Evolutionary conservation across 176 grass and related monocot species (phyloP).

Genomic region (Avena sativa): DNA sequence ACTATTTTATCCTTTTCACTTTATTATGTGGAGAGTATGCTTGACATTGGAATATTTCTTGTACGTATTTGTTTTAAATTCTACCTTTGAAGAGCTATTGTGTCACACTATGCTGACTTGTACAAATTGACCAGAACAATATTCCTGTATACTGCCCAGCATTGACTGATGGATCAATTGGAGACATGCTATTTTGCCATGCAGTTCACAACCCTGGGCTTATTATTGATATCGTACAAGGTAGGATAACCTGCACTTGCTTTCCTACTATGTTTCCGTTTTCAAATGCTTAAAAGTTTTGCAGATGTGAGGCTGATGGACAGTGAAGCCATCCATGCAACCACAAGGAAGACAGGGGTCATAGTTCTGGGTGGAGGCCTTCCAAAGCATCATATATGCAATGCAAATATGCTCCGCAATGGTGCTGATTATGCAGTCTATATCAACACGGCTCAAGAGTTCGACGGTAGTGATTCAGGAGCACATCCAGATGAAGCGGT

Average conservation of each 20-base stretch:
- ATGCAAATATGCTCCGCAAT: slow-evolving; percentile 97
- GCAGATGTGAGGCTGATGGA: slow-evolving; percentile 83
- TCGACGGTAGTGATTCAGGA: slow-evolving; percentile 96
- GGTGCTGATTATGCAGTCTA: slow-evolving; percentile 94
- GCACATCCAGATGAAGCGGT: slow-evolving; percentile 90
- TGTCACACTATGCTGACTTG: slow-evolving; percentile 9
- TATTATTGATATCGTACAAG: slow-evolving; percentile 93
- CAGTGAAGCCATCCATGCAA: slow-evolving; percentile 78
- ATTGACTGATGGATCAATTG: slow-evolving; percentile 94
- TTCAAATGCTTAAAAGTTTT: not conserved
- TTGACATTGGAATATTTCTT: not conserved
- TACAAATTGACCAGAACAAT: slow-evolving; percentile 62
- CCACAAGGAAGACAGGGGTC: slow-evolving; percentile 75
- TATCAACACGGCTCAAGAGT: slow-evolving; percentile 93
- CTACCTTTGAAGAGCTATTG: not conserved
- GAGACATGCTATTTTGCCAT: slow-evolving; percentile 93
- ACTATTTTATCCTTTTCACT: not conserved
- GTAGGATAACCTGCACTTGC: slow-evolving; percentile 41
- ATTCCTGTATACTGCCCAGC: slow-evolving; percentile 85
- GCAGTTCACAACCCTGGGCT: slow-evolving; percentile 82
- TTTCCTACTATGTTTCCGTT: slow-evolving; percentile 23
- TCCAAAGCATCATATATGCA: slow-evolving; percentile 94
- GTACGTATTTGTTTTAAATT: not conserved
- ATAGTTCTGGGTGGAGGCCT: slow-evolving; percentile 89
- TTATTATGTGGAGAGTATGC: not conserved